Percentiles rank a stretch among this genome's conserved stretches.
Conservation (phyloP, 2,329 filamentous ascomycete genomes). For the Tricladium varicosporioides region DNA sequence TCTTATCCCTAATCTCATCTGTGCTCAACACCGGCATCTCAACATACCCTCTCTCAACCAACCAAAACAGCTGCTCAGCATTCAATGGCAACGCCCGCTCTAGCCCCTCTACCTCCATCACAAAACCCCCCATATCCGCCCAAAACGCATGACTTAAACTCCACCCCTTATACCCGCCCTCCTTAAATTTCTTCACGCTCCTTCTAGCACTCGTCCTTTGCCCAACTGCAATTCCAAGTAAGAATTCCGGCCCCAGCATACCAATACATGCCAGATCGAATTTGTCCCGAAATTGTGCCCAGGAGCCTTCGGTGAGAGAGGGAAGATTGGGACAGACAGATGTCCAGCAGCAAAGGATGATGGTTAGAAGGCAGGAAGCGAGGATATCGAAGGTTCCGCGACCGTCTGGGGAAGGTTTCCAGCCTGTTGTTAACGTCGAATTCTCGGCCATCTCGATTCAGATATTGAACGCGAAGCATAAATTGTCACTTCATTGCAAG, state of each 20-base stretch:
- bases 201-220: conserved; percentile 36
- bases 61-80: not conserved
- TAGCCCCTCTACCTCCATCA: conserved; percentile 23
- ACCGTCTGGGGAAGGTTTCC: not conserved
- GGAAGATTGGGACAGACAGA: not conserved
- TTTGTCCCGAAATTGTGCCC: not conserved
- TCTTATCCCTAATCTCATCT: not conserved
- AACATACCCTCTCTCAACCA: not conserved
- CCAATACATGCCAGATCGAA: conserved; percentile 31
- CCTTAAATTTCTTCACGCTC: conserved; percentile 32
- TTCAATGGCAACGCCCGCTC: not conserved
- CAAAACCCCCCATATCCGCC: conserved; percentile 41
- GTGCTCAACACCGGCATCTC: not conserved
- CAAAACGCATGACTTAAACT: conserved; percentile 40
- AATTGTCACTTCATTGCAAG: no score
- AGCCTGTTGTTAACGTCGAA: not conserved
- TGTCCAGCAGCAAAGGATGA: not conserved
- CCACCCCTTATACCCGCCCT: conserved; percentile 31
- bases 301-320: not conserved
- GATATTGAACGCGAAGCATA: no score
- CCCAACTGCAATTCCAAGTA: conserved; percentile 36
- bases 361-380: not conserved
- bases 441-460: no score
- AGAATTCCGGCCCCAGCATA: conserved; percentile 39
- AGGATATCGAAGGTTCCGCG: not conserved